Base-by-base conservation (phyloP, 768 basidiomycete genomes). In the Podaxis sp. region DNA sequence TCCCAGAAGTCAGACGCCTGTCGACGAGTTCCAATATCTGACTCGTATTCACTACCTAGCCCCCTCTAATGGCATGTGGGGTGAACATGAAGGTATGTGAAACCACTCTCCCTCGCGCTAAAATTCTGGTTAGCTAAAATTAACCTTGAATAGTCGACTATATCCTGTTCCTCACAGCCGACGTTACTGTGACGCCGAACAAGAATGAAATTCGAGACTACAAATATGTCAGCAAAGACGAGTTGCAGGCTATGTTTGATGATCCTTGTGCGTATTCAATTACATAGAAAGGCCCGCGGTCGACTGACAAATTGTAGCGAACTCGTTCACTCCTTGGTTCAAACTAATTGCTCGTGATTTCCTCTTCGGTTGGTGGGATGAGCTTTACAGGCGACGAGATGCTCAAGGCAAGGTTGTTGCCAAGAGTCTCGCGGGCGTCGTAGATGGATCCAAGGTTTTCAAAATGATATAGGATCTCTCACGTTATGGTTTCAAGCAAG, bases 351-450 rank as follows among this genome's bases (percentile, higher is more conserved):
- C 95, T 2, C 87, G 95, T 3, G 95, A 98, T 73, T 96, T 96
- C 76, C 82, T 99, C 48, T 99, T 96, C 72, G 93, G 92, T 24
- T 99, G 97, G 97, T 99, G 97, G 97, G 95, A 97, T 70, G 89
- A 91, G 64, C 86, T 99, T 48, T 70, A 90, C 65, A 78, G 77
- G 59, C 87, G 91, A 40, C 85, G 79, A 71, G 79, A 79, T 64
- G 66, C 64, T 12, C 69, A 85, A 17, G 91, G 90, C 7, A 78
- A 81, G 24, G 80, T 93, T 9, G 71, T 74, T n/a, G 89, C 90
- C 1, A 84, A 87, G 70, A 87, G 80, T 66, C 78, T 91, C 4
- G 80, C 73, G 7, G 89, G 86, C 3, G 67, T 91, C 19, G 89
- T 82, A 4, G 90, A 93, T 66, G 88, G 89, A 9, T 84, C 81